Conservation (phyloP, 768 basidiomycete genomes). For the Xanthoconium stramineum region DNA sequence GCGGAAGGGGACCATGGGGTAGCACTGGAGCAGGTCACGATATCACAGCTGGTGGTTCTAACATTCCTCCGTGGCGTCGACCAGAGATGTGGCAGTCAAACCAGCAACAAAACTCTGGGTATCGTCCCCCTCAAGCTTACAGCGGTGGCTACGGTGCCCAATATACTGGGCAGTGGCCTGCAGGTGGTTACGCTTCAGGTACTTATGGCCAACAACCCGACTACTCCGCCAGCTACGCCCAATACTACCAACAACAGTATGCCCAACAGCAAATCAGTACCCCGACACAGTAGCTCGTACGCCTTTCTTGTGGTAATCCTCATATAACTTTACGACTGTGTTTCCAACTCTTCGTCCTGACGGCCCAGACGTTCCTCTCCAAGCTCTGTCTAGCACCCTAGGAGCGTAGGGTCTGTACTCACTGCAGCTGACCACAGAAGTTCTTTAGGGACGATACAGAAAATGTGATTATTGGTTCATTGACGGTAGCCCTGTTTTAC, state of each 20-base stretch:
- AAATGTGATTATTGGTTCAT: conserved; percentile 30
- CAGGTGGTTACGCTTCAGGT: conserved; percentile 31
- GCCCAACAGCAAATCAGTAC: conserved; percentile 65
- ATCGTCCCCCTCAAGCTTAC: conserved; percentile 67
- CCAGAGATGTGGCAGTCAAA: conserved; percentile 81
- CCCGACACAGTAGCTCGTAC: conserved; percentile 31
- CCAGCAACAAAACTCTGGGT: conserved; percentile 54
- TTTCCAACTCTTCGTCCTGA: conserved; percentile 18
- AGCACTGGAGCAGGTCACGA: conserved; percentile 62
- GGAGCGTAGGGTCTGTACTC: conserved; percentile 32
- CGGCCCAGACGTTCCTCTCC: conserved; percentile 14
- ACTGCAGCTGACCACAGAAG: conserved; percentile 33
- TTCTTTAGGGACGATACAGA: conserved; percentile 30
- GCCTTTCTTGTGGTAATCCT: conserved; percentile 26
- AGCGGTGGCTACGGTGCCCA: conserved; percentile 43
- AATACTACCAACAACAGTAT: conserved; percentile 89
- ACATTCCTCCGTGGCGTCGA: conserved; percentile 87
- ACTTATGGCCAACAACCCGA: conserved; percentile 51
- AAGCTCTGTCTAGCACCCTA: conserved; percentile 20
- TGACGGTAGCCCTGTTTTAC: conserved; percentile 26
- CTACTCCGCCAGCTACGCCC: conserved; percentile 73
- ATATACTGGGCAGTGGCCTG: conserved; percentile 42
- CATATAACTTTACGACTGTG: conserved; percentile 13
- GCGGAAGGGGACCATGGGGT: conserved; percentile 55
- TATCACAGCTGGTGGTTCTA: conserved; percentile 61